These are phyloP conservation scores for Leccinum imitatum DNA, from an alignment of 768 basidiomycete species.

Conservation along the genomic window DNA sequence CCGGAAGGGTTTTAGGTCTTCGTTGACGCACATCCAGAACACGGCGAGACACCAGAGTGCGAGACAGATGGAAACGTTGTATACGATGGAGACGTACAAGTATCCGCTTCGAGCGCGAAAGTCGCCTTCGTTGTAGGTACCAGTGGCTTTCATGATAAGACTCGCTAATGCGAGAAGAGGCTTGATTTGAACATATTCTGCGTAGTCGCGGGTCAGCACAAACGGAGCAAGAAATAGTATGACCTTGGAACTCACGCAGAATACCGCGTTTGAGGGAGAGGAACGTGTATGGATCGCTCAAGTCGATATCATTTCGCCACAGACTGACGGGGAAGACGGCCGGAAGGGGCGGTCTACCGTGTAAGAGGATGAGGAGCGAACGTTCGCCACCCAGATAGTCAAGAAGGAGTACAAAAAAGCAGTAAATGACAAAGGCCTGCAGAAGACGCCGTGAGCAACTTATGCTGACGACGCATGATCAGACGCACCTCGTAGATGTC, in stretches of 20 bases:
- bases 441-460: neutral
- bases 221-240: neutral
- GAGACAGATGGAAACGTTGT: conserved; percentile 79
- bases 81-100: conserved; percentile 85
- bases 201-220: conserved; percentile 1
- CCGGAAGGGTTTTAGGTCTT: conserved; percentile 89
- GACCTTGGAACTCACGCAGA: conserved; percentile 56
- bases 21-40: conserved; percentile 92
- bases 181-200: conserved; percentile 98
- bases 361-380: conserved; percentile 86
- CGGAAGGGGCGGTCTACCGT: conserved; percentile 85
- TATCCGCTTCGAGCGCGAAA: conserved; percentile 86
- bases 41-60: conserved; percentile 89
- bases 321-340: conserved; percentile 85
- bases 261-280: conserved; percentile 94
- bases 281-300: conserved; percentile 93
- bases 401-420: conserved; percentile 81
- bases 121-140: conserved; percentile 88
- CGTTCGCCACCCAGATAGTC: conserved; percentile 92
- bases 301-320: conserved; percentile 85
- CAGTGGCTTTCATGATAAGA: conserved; percentile 79
- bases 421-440: conserved; percentile 93
- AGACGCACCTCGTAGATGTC: conserved; percentile 90
- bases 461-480: neutral
- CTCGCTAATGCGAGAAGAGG: conserved; percentile 85